Conservation (phyloP, 163 green algal genomes). For the Prototheca wickerhamii region DNA sequence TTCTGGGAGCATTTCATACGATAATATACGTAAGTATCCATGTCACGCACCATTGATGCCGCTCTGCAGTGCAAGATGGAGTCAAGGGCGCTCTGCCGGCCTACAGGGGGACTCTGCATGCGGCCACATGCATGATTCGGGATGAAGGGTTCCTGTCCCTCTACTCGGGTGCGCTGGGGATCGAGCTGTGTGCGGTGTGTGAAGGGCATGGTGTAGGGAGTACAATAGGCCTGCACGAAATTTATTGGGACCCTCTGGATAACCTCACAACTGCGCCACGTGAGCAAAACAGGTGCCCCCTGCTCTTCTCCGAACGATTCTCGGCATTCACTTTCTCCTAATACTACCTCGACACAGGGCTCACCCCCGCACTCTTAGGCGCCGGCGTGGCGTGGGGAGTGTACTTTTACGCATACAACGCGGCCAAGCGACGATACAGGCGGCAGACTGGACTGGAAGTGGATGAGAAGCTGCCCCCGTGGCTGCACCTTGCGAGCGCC, state of each 20-base stretch:
- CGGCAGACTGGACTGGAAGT: too few species aligned
- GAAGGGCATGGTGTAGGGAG: too few species aligned
- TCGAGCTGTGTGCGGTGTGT: too few species aligned
- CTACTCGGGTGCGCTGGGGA: constrained; percentile 45
- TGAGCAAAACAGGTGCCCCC: too few species aligned
- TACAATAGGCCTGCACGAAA: too few species aligned
- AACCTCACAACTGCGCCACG: too few species aligned
- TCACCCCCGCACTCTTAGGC: constrained; percentile 53
- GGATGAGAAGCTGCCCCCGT: constrained; percentile 29
- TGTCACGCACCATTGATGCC: background rate
- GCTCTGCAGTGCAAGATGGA: constrained; percentile 50
- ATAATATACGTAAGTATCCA: too few species aligned
- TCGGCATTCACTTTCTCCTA: background rate
- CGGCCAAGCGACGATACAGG: constrained; percentile 53
- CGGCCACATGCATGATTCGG: constrained; percentile 34
- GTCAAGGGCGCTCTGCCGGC: constrained; percentile 21
- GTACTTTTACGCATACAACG: constrained; percentile 80
- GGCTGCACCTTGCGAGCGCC: constrained; percentile 65
- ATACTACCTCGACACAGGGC: constrained; percentile 25
- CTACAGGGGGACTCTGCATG: constrained; percentile 45
- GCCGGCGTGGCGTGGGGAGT: constrained; percentile 74
- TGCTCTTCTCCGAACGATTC: too few species aligned
- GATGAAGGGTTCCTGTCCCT: constrained; percentile 44
- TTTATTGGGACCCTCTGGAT: too few species aligned
- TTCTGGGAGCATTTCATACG: too few species aligned